These are phyloP conservation scores for Stephanodiscus minutulus DNA, from an alignment of 108 stramenopile genomes.

Conservation along the genomic window DNA sequence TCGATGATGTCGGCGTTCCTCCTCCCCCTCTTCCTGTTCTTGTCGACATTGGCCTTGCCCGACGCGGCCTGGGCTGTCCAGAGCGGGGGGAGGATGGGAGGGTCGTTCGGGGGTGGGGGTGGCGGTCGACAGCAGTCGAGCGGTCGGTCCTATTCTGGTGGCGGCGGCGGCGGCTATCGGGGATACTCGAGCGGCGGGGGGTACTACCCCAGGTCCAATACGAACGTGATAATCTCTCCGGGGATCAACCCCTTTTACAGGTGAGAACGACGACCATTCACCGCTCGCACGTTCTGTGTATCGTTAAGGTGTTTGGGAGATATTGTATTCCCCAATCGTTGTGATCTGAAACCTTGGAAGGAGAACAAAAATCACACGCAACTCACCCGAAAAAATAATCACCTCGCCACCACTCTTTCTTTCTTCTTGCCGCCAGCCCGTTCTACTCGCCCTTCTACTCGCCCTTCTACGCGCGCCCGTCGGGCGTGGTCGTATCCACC, in stretches of 20 bases:
- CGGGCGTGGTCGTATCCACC: conserved; percentile 56
- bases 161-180: conserved; percentile 38
- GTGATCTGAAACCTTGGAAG: no score
- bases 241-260: conserved; percentile 49
- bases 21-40: no score
- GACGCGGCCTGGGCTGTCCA: no score
- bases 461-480: conserved; percentile 40
- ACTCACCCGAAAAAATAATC: no score
- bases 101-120: conserved; percentile 49
- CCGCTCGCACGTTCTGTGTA: no score
- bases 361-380: no score
- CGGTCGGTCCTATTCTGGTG: conserved; percentile 31
- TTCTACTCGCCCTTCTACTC: conserved; percentile 47
- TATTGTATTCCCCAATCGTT: no score
- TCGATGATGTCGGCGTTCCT: no score
- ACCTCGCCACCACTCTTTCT: neutral
- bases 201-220: conserved; percentile 55
- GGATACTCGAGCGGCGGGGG: conserved; percentile 49
- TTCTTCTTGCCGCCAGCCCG: conserved; percentile 24
- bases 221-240: conserved; percentile 54
- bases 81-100: conserved; percentile 71
- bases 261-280: conserved; percentile 46
- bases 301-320: no score
- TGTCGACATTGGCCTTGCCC: no score
- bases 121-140: conserved; percentile 14